phyloP scores from a whole-genome alignment of 23 red algal genomes.

The Gracilaria caudata region DNA sequence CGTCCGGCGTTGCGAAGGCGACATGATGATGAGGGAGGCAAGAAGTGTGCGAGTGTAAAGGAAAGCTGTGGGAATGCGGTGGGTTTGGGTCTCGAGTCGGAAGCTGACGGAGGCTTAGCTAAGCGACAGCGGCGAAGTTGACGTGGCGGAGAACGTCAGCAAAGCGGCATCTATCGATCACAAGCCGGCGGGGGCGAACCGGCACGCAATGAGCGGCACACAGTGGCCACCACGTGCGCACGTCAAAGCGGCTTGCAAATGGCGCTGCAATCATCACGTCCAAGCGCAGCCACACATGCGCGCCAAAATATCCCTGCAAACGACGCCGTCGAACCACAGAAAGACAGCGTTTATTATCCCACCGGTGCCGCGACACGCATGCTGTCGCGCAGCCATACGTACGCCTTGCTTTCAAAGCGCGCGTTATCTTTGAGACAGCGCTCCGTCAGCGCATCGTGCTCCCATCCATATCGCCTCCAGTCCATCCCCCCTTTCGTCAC shows the following conservation, averaged over 20 bases:
- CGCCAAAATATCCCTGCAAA: neutral
- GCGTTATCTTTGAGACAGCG: neutral
- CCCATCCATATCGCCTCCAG: neutral
- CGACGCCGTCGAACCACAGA: neutral
- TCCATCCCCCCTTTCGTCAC: neutral
- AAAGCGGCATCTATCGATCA: no score
- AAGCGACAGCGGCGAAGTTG: neutral
- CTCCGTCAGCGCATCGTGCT: neutral
- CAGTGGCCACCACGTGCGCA: neutral
- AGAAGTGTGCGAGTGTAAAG: neutral
- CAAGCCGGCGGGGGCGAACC: neutral
- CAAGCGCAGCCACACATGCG: constrained; percentile 7
- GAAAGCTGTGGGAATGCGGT: neutral
- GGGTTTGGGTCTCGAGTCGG: neutral
- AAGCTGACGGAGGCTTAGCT: neutral
- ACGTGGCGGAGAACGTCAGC: constrained; percentile 3
- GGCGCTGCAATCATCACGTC: neutral
- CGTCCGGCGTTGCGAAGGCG: no score
- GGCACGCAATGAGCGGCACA: neutral
- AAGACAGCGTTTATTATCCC: neutral
- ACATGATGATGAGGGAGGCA: neutral
- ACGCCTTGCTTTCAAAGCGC: neutral
- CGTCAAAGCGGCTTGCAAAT: neutral
- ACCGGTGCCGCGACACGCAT: neutral
- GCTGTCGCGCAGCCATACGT: neutral